Conservation (phyloP, 192 early-diverging fungal species). For the Gonapodya prolifera region DNA sequence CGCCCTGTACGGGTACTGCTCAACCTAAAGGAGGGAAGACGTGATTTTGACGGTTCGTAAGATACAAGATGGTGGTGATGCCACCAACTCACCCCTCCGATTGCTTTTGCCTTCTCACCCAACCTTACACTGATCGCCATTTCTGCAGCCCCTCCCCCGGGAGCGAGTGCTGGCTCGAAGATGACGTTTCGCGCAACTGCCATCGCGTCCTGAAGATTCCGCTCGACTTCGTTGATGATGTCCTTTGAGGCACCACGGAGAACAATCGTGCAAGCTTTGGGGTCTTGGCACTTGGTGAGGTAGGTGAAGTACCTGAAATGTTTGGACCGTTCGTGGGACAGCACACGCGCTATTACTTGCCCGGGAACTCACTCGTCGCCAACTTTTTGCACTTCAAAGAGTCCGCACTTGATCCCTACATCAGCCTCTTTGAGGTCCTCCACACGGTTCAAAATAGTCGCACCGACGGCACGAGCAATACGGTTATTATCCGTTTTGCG, state of each 20-base stretch:
- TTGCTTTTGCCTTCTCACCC: background rate
- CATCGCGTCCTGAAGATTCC: slow-evolving; percentile 99
- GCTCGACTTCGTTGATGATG: slow-evolving; percentile 93
- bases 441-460: slow-evolving; percentile 88
- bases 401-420: slow-evolving; percentile 87
- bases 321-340: too few relatives aligned
- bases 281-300: too few relatives aligned
- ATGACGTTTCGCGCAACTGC: slow-evolving; percentile 95
- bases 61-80: too few relatives aligned
- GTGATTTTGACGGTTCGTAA: too few relatives aligned
- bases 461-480: slow-evolving; percentile 93
- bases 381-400: slow-evolving; percentile 92
- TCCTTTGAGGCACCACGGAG: slow-evolving; percentile 97
- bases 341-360: background rate
- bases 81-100: too few relatives aligned
- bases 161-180: too few relatives aligned
- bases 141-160: slow-evolving; percentile 96
- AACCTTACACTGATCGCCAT: slow-evolving; percentile 63
- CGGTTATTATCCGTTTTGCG: slow-evolving; percentile 99
- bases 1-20: slow-evolving; percentile 95
- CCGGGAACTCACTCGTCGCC: slow-evolving; percentile 63
- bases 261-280: slow-evolving; percentile 87
- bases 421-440: slow-evolving; percentile 95
- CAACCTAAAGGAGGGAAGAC: too few relatives aligned
- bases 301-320: slow-evolving; percentile 92